Conservation (phyloP, 352 stramenopile species). For the Globisporangium paroecandrum region DNA sequence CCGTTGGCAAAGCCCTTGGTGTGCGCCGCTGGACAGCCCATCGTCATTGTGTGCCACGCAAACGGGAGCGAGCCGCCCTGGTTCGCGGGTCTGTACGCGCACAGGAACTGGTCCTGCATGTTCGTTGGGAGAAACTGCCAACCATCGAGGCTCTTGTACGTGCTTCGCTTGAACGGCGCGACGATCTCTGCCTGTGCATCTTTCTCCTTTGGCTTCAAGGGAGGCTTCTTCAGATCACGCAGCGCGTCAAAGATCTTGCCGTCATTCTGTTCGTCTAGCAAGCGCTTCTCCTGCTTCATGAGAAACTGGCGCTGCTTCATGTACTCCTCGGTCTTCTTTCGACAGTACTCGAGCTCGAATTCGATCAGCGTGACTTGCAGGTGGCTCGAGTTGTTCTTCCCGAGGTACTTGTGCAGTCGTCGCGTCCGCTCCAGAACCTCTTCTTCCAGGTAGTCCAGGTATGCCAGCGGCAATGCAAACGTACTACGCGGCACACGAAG, state of each 20-base stretch:
- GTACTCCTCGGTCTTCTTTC: constrained; percentile 71
- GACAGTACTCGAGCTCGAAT: constrained; percentile 57
- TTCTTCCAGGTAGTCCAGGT: constrained; percentile 70
- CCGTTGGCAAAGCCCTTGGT: constrained; percentile 78
- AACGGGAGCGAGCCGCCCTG: constrained; percentile 25
- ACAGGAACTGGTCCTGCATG: constrained; percentile 84
- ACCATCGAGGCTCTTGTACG: constrained; percentile 72
- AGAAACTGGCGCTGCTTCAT: constrained; percentile 74
- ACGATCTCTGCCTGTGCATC: constrained; percentile 29
- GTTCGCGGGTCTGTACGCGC: constrained; percentile 39
- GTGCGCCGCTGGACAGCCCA: constrained; percentile 77
- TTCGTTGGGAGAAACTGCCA: constrained; percentile 84
- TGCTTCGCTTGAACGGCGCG: constrained; percentile 81
- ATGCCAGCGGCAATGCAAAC: constrained; percentile 70
- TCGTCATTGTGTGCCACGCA: constrained; percentile 86
- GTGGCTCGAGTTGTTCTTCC: constrained; percentile 16
- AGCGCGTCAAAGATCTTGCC: constrained; percentile 37
- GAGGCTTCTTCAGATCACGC: constrained; percentile 17
- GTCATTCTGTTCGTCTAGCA: constrained; percentile 52
- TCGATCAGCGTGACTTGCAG: constrained; percentile 32
- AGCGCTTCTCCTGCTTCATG: constrained; percentile 65
- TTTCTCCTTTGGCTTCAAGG: constrained; percentile 24
- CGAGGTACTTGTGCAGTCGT: constrained; percentile 43
- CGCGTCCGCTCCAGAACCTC: constrained; percentile 51
- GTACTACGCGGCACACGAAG: constrained; percentile 68